These are phyloP conservation scores for Leptodontidium sp. DNA, from an alignment of 2,329 filamentous ascomycete genomes.

Conservation along the genomic window DNA sequence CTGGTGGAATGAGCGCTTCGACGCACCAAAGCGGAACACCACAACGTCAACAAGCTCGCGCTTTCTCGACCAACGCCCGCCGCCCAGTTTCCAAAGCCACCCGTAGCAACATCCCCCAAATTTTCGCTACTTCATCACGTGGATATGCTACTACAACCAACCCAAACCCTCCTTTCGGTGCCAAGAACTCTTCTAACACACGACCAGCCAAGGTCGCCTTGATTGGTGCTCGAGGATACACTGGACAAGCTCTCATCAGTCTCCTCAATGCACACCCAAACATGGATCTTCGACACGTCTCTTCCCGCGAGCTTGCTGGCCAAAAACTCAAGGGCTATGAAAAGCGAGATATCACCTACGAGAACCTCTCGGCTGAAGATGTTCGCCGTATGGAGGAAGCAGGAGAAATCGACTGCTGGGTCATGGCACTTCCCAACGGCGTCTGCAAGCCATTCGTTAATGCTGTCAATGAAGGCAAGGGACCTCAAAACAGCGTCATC, in stretches of 20 bases:
- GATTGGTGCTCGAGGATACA: slow-evolving; percentile 93
- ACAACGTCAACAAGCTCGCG: slow-evolving; percentile 67
- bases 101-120: slow-evolving; percentile 23
- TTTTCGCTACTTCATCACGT: slow-evolving; percentile 47
- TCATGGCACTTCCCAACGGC: slow-evolving; percentile 95
- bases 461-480: slow-evolving; percentile 77
- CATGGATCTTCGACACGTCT: slow-evolving; percentile 91
- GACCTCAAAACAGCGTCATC: slow-evolving; percentile 73
- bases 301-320: slow-evolving; percentile 89
- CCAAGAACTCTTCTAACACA: slow-evolving; percentile 86
- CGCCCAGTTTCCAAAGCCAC: slow-evolving; percentile 45
- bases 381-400: slow-evolving; percentile 84
- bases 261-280: slow-evolving; percentile 88
- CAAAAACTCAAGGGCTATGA: slow-evolving; percentile 88
- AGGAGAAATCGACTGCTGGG: slow-evolving; percentile 92
- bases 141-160: slow-evolving; percentile 74
- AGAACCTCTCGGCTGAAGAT: slow-evolving; percentile 88
- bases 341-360: slow-evolving; percentile 91
- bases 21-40: slow-evolving; percentile 52
- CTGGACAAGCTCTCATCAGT: slow-evolving; percentile 87
- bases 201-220: slow-evolving; percentile 82
- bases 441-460: slow-evolving; percentile 95
- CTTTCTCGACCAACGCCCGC: slow-evolving; percentile 69
- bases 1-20: slow-evolving; percentile 64
- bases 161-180: slow-evolving; percentile 88